Evolutionary conservation across 2,329 filamentous ascomycete genomes (phyloP).

Genomic region (Diplodia intermedia): DNA sequence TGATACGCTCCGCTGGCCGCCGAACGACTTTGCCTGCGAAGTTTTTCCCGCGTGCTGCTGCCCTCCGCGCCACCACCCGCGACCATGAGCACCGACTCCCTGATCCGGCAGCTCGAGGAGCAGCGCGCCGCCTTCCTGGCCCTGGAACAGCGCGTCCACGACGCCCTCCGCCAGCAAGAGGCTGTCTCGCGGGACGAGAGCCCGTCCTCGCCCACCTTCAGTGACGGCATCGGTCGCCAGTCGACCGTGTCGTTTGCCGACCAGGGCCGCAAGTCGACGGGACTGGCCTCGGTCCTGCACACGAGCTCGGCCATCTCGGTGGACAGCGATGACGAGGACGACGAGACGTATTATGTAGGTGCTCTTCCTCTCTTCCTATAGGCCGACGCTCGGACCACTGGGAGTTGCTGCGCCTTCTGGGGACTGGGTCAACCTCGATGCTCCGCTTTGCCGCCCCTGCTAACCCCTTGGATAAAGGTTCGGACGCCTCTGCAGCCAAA

Average conservation of each 20-base stretch:
- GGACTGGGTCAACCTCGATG: background rate
- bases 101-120: slow-evolving; percentile 33
- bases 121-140: slow-evolving; percentile 30
- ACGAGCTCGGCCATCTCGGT: slow-evolving; percentile 45
- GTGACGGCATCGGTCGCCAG: slow-evolving; percentile 17
- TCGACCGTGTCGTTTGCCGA: slow-evolving; percentile 31
- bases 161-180: slow-evolving; percentile 23
- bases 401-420: slow-evolving; percentile 28
- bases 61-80: slow-evolving; percentile 1
- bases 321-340: slow-evolving; percentile 46
- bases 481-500: slow-evolving; percentile 50
- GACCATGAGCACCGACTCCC: slow-evolving; percentile 30
- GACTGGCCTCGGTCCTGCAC: slow-evolving; percentile 33
- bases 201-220: slow-evolving; percentile 21
- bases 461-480: slow-evolving; percentile 36
- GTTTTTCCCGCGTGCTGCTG: slow-evolving; percentile 5
- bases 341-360: slow-evolving; percentile 43
- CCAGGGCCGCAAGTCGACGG: slow-evolving; percentile 26
- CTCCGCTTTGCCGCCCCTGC: slow-evolving; percentile 23
- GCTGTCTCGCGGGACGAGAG: slow-evolving; percentile 12
- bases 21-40: background rate
- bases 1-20: slow-evolving; percentile 17
- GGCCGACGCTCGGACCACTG: slow-evolving; percentile 17
- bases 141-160: slow-evolving; percentile 31
- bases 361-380: slow-evolving; percentile 7